phyloP scores from a whole-genome alignment of 805 yeast genomes.

The Metschnikowia picachoensis region DNA sequence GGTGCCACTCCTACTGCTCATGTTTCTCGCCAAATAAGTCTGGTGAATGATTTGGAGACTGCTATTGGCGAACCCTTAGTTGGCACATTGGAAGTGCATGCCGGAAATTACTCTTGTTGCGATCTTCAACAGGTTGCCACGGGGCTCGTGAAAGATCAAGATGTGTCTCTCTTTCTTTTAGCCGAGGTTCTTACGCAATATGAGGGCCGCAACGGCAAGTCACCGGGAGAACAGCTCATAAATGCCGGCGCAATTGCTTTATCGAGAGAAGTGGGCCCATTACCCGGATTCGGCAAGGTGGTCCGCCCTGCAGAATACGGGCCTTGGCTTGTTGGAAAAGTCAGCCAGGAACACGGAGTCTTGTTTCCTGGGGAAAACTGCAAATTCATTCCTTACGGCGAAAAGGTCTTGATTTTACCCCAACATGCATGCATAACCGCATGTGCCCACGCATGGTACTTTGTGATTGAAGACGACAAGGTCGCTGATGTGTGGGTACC shows the following conservation, averaged over 20 bases:
- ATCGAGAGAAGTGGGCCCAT: slow-evolving; percentile 59
- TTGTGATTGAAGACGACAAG: slow-evolving; percentile 46
- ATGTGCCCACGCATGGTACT: slow-evolving; percentile 56
- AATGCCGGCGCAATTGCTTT: slow-evolving; percentile 73
- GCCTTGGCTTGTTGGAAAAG: slow-evolving; percentile 61
- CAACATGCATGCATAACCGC: slow-evolving; percentile 76
- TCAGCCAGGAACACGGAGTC: slow-evolving; percentile 81
- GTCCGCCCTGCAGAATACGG: slow-evolving; percentile 38
- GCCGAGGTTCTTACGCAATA: slow-evolving; percentile 45
- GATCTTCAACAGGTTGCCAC: slow-evolving; percentile 80
- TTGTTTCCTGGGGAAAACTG: slow-evolving; percentile 43
- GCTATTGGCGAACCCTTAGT: slow-evolving; percentile 20
- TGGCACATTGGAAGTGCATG: slow-evolving; percentile 64
- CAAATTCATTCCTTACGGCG: slow-evolving; percentile 49
- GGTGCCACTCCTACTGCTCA: slow-evolving; percentile 85
- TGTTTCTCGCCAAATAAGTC: slow-evolving; percentile 37
- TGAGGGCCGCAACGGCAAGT: slow-evolving; percentile 47
- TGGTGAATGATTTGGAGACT: slow-evolving; percentile 17
- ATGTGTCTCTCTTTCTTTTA: slow-evolving; percentile 17
- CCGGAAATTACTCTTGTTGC: slow-evolving; percentile 74
- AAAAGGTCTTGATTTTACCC: slow-evolving; percentile 53
- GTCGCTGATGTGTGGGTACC: slow-evolving; percentile 67
- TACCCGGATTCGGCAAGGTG: slow-evolving; percentile 59
- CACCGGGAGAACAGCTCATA: slow-evolving; percentile 58
- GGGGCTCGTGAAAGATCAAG: slow-evolving; percentile 34